Evolutionary conservation across 1,139 yeast species (phyloP).

Genomic region (Blastobotrys proliferans): DNA sequence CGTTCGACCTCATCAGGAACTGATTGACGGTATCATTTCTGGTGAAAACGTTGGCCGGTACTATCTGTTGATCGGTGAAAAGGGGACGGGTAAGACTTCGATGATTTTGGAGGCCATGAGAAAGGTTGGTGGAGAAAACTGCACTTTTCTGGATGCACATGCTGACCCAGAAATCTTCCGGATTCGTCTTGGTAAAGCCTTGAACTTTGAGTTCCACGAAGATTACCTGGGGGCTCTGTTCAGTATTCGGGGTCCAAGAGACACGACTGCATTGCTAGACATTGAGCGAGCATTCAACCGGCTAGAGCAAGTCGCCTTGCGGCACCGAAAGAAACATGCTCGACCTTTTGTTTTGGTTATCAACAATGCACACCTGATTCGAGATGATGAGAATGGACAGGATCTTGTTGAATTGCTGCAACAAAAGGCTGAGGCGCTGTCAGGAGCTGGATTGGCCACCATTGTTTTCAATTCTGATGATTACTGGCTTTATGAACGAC

Average conservation of each 20-base stretch:
- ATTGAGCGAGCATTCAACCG: slow-evolving; percentile 79
- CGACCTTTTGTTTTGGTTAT: slow-evolving; percentile 66
- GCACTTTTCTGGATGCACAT: slow-evolving; percentile 75
- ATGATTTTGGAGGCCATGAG: slow-evolving; percentile 66
- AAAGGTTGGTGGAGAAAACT: slow-evolving; percentile 58
- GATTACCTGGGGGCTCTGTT: slow-evolving; percentile 81
- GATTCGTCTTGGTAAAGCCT: slow-evolving; percentile 68
- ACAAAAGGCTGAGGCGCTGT: slow-evolving; percentile 74
- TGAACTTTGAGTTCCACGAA: slow-evolving; percentile 69
- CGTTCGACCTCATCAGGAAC: slow-evolving; percentile 61
- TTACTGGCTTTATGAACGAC: slow-evolving; percentile 80
- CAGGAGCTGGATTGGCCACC: slow-evolving; percentile 74
- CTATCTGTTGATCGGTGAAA: slow-evolving; percentile 72
- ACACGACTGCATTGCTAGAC: slow-evolving; percentile 75
- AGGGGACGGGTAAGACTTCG: slow-evolving; percentile 83
- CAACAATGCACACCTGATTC: slow-evolving; percentile 68
- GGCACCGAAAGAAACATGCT: slow-evolving; percentile 37
- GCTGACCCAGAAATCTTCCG: slow-evolving; percentile 84
- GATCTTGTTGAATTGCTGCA: slow-evolving; percentile 72
- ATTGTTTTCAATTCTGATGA: slow-evolving; percentile 79
- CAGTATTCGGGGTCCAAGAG: slow-evolving; percentile 82
- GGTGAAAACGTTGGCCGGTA: slow-evolving; percentile 67
- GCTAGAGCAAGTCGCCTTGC: slow-evolving; percentile 66
- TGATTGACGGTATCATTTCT: slow-evolving; percentile 60
- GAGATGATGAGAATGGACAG: slow-evolving; percentile 61